Conservation (phyloP, 2,329 filamentous ascomycete species). For the Gremmenia infestans region DNA sequence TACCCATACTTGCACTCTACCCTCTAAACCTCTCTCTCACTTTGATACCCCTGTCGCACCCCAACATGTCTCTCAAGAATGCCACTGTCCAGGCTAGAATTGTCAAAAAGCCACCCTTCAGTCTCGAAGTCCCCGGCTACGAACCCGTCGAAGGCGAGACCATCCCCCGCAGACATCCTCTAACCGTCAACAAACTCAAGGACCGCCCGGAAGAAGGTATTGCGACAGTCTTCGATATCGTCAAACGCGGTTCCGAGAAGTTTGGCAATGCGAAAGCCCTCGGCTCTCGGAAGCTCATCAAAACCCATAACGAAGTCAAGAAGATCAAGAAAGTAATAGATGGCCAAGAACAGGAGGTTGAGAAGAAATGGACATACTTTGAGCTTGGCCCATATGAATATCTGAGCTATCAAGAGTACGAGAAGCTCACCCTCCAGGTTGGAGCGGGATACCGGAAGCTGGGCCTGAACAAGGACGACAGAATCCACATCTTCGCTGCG, state of each 20-base stretch:
- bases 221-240: conserved; percentile 58
- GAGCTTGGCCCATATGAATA: conserved; percentile 74
- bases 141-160: conserved; percentile 58
- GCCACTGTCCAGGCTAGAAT: conserved; percentile 15
- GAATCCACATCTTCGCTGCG: conserved; percentile 71
- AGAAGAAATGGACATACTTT: conserved; percentile 83
- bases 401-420: conserved; percentile 70
- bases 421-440: conserved; percentile 59
- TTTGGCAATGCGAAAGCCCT: conserved; percentile 58
- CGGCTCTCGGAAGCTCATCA: conserved; percentile 65
- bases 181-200: conserved; percentile 48
- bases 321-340: conserved; percentile 83
- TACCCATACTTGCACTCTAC: too few species aligned
- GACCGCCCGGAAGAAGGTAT: conserved; percentile 39
- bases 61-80: conserved; percentile 16
- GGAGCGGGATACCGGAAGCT: conserved; percentile 67
- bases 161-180: conserved; percentile 55
- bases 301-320: conserved; percentile 74
- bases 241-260: conserved; percentile 58
- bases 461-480: conserved; percentile 59
- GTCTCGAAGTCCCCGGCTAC: conserved; percentile 52
- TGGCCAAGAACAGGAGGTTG: conserved; percentile 69
- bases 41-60: background rate
- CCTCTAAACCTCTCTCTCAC: too few species aligned
- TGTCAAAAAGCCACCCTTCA: conserved; percentile 47